Evolutionary conservation across 2,329 filamentous ascomycete species (phyloP), one percentile per base, ranked within the genome.

Genomic region (Fusarium nematophilum): DNA sequence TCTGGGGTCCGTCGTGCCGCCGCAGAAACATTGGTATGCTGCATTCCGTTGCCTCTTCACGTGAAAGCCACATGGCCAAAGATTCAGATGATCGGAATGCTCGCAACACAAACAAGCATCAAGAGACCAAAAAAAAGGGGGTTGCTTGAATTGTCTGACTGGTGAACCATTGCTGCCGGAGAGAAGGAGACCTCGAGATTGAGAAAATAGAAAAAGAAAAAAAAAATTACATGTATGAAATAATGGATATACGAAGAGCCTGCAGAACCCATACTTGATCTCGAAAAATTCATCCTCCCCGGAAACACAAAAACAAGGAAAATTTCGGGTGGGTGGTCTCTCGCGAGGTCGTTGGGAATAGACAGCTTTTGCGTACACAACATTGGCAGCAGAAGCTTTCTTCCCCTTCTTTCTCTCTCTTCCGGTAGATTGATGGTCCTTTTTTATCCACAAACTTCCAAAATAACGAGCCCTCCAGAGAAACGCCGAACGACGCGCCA

Each of bases 161-260:
- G 48, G n/a, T 38, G 64, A 62, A 68, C 65, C 65, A 65, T 54
- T 65, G 57, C 60, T 65, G 58, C 65, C 62, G 61, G 62, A 66
- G 64, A 69, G 54, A 66, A 67, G 54, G 57, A 67, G 60, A 66
- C 66, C 66, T 64, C 62, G 51, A 62, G 50, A 53, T 64, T 48
- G 55, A 65, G 36, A 50, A 46, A 39, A 52, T 53, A 51, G 56
- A 55, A 56, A 63, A 64, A 60, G 45, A 57, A 59, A 58, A 64
- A 53, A 63, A 64, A 62, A 69, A 68, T 68, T 68, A 68, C 66
- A 68, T 62, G 38, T 66, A 66, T 62, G 66, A 68, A 67, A 68
- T 69, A 68, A 68, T 58, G 64, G 66, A 69, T 67, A 67, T 69
- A 69, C 50, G 51, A 67, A 62, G 39, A 65, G 57, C 58, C 58